Percentiles rank a stretch among this genome's conserved stretches.
Evolutionary conservation across 108 stramenopile genomes (phyloP).

Genomic region (Cylindrotheca fusiformis): DNA sequence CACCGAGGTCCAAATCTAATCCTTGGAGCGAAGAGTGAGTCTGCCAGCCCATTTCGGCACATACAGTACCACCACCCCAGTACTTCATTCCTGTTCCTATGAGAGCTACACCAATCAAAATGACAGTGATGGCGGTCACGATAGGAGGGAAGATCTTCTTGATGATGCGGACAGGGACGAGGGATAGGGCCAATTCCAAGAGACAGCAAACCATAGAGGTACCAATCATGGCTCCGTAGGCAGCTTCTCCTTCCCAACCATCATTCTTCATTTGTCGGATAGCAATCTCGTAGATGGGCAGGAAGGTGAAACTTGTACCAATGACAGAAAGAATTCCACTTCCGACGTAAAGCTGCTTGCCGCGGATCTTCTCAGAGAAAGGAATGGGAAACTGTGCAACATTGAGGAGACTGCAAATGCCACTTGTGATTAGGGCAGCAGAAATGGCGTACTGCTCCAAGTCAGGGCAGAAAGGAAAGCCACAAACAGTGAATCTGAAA

Average conservation of each 20-base stretch:
- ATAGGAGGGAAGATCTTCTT: slow-evolving; percentile 69
- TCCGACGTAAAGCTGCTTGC: slow-evolving; percentile 47
- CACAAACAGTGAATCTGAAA: slow-evolving; percentile 54
- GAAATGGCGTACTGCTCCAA: slow-evolving; percentile 68
- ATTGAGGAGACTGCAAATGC: slow-evolving; percentile 68
- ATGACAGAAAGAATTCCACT: slow-evolving; percentile 74
- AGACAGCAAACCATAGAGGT: slow-evolving; percentile 67
- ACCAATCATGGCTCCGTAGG: slow-evolving; percentile 79
- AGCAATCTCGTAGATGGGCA: slow-evolving; percentile 80
- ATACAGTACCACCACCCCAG: slow-evolving; percentile 84
- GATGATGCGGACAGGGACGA: slow-evolving; percentile 45
- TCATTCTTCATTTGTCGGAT: slow-evolving; percentile 55
- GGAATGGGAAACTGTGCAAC: slow-evolving; percentile 53
- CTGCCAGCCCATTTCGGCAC: slow-evolving; percentile 76
- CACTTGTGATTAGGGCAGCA: slow-evolving; percentile 68
- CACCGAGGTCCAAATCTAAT: slow-evolving; percentile 24
- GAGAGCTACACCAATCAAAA: slow-evolving; percentile 78
- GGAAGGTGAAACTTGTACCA: slow-evolving; percentile 79
- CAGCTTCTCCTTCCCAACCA: slow-evolving; percentile 52
- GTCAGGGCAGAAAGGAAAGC: slow-evolving; percentile 38
- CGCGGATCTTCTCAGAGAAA: slow-evolving; percentile 49
- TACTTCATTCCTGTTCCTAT: slow-evolving; percentile 84
- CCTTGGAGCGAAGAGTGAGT: slow-evolving; percentile 30
- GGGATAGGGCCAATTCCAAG: slow-evolving; percentile 53
- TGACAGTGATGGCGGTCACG: slow-evolving; percentile 69